Conservation (phyloP, 371 early-diverging fungal genomes). For the Apophysomyces sp. region DNA sequence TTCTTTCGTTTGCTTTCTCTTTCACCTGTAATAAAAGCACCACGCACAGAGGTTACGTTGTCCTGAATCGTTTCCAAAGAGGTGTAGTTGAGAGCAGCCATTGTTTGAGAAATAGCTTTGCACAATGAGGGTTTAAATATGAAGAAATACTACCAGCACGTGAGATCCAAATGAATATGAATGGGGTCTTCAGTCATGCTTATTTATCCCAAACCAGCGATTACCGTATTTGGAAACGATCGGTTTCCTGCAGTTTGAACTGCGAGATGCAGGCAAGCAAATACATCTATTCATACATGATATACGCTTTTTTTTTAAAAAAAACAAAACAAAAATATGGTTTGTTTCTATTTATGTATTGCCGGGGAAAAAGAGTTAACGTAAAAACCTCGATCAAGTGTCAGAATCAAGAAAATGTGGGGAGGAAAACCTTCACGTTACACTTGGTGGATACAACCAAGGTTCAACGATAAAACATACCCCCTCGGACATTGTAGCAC, state of each 20-base stretch:
- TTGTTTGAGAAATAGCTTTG: not conserved
- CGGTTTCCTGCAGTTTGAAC: not conserved
- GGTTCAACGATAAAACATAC: too few species aligned
- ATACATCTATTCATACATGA: too few species aligned
- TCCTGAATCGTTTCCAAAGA: constrained; percentile 19
- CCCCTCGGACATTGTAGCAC: too few species aligned
- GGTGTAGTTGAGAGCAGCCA: constrained; percentile 8
- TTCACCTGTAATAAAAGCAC: constrained; percentile 16
- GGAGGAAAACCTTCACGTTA: too few species aligned
- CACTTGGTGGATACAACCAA: too few species aligned
- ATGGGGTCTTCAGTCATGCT: not conserved
- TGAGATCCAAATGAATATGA: not conserved
- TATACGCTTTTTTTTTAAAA: too few species aligned
- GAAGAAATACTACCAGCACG: not conserved
- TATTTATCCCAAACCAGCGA: not conserved
- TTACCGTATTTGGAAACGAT: not conserved
- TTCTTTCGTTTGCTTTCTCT: constrained; percentile 26
- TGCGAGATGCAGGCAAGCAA: too few species aligned
- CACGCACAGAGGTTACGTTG: constrained; percentile 13
- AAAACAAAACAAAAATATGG: too few species aligned
- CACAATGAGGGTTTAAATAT: not conserved
- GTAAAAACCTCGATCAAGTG: too few species aligned
- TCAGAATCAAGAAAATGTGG: too few species aligned
- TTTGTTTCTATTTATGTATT: too few species aligned
- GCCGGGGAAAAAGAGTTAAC: too few species aligned